These are phyloP conservation scores for Amanita muscaria DNA, from an alignment of 768 basidiomycete species.

Conservation along the genomic window DNA sequence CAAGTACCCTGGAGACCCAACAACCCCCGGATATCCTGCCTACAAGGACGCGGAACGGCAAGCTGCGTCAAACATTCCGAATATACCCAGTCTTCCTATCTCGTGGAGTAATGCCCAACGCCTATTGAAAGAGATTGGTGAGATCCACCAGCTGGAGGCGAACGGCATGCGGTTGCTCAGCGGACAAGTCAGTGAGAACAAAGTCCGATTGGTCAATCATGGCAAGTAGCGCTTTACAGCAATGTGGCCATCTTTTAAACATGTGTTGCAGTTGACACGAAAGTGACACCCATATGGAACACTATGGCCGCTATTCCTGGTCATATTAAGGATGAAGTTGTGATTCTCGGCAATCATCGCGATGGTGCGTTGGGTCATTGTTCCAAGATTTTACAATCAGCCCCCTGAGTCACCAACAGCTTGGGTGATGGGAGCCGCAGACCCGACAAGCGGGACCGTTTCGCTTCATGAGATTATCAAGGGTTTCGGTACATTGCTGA, in stretches of 20 bases:
- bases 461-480: constrained; percentile 70
- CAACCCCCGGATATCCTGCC: constrained; percentile 82
- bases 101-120: constrained; percentile 77
- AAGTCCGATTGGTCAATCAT: constrained; percentile 45
- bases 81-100: constrained; percentile 83
- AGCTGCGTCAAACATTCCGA: constrained; percentile 53
- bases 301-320: constrained; percentile 78
- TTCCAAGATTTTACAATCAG: background rate
- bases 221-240: constrained; percentile 24
- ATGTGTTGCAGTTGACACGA: constrained; percentile 47
- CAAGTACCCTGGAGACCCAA: constrained; percentile 66
- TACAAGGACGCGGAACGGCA: constrained; percentile 70
- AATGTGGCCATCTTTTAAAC: background rate
- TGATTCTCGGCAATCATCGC: constrained; percentile 82
- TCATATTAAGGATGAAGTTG: constrained; percentile 74
- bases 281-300: constrained; percentile 89
- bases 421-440: constrained; percentile 77
- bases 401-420: constrained; percentile 20
- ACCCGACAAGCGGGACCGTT: constrained; percentile 76
- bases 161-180: constrained; percentile 30
- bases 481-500: constrained; percentile 59
- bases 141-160: constrained; percentile 21
- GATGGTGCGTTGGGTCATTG: constrained; percentile 50
- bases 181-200: constrained; percentile 40
- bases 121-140: constrained; percentile 49